Conservation (phyloP, 1,284 basidiomycete species). For the Apiotrichum montevideense region DNA sequence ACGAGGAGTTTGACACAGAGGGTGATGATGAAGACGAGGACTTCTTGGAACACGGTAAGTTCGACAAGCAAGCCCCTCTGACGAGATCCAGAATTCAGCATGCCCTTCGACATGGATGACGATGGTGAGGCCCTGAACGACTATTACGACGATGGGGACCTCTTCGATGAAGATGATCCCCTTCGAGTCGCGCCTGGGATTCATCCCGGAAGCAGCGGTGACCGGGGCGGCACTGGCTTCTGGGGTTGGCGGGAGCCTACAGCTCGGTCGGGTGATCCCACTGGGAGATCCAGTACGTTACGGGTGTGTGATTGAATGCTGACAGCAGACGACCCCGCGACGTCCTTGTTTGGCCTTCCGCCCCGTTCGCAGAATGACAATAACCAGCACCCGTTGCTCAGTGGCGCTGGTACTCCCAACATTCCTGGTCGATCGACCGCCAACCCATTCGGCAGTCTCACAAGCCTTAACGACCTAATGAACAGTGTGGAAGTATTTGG, state of each 20-base stretch:
- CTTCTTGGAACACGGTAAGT: constrained; percentile 61
- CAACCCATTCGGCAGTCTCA: constrained; percentile 49
- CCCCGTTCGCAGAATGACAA: constrained; percentile 48
- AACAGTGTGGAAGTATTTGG: constrained; percentile 77
- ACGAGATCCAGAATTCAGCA: constrained; percentile 7
- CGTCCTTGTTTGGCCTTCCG: constrained; percentile 20
- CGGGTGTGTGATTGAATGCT: not conserved
- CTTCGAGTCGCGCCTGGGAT: not conserved
- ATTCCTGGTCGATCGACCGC: constrained; percentile 46
- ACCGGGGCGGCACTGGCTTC: constrained; percentile 10
- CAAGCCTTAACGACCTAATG: constrained; percentile 56
- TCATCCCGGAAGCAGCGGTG: constrained; percentile 2
- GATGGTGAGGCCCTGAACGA: constrained; percentile 47
- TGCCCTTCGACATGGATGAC: constrained; percentile 39
- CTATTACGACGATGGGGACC: constrained; percentile 20
- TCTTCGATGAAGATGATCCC: constrained; percentile 8
- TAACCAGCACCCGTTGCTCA: constrained; percentile 73
- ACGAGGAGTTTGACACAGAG: constrained; percentile 33
- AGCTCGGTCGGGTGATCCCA: not conserved
- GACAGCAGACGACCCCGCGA: constrained; percentile 11
- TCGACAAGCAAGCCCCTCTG: not conserved
- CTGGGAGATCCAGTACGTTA: too few species aligned
- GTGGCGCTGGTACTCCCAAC: constrained; percentile 37
- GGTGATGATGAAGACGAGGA: constrained; percentile 50
- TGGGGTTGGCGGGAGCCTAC: constrained; percentile 29